phyloP scores from a whole-genome alignment of 768 basidiomycete genomes.

The Lentinus tigrinus region DNA sequence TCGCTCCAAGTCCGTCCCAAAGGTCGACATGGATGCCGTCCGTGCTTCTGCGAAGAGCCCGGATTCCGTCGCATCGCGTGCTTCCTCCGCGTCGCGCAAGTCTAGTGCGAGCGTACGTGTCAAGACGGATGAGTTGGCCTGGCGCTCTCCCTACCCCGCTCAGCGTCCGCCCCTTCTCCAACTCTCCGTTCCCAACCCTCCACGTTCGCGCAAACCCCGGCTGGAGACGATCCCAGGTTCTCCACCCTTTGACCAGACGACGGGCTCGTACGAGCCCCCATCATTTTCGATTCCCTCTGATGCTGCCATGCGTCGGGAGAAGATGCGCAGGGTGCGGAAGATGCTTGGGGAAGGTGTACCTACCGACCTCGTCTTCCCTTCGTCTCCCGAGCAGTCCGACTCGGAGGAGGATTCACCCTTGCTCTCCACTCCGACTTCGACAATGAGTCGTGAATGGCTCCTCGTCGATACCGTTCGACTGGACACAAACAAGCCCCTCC shows the following conservation, averaged over 20 bases:
- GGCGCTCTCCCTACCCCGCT: conserved; percentile 20
- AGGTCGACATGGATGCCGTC: conserved; percentile 4
- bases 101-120: conserved; percentile 7
- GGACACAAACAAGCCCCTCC: conserved; percentile 5
- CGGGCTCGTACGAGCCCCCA: conserved; percentile 1
- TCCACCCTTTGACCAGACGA: conserved; percentile 4
- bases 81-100: conserved; percentile 11
- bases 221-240: conserved; percentile 22
- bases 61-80: conserved; percentile 10
- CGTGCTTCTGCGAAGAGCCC: conserved; percentile 11
- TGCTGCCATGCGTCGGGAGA: conserved; percentile 44
- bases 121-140: conserved; percentile 11
- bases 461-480: not conserved
- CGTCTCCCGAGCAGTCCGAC: conserved; percentile 10
- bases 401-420: conserved; percentile 18
- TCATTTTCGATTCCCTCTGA: conserved; percentile 43
- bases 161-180: conserved; percentile 25
- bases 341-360: conserved; percentile 67
- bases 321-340: conserved; percentile 63
- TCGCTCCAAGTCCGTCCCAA: conserved; percentile 15
- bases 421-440: conserved; percentile 8
- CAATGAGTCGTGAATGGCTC: conserved; percentile 13
- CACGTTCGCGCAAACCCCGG: conserved; percentile 6
- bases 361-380: conserved; percentile 56
- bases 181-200: conserved; percentile 10